phyloP scores from a whole-genome alignment of 176 grass and related monocot species.

The Pontederia paniculata region DNA sequence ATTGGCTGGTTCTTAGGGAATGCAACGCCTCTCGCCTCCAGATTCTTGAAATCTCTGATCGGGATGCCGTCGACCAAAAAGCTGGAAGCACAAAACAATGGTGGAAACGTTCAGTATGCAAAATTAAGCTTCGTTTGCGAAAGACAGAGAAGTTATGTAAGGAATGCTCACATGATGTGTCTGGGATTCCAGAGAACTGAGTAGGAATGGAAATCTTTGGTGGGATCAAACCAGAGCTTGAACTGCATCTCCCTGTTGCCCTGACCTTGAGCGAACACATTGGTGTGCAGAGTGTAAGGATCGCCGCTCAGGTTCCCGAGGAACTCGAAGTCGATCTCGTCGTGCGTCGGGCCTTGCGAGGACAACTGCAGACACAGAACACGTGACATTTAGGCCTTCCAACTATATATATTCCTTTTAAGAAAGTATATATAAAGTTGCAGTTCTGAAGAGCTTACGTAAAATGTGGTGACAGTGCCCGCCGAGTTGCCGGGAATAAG shows the following conservation, averaged over 20 bases:
- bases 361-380: constrained; percentile 28
- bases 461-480: neutral
- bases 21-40: constrained; percentile 35
- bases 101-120: too few species aligned
- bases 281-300: constrained; percentile 64
- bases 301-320: constrained; percentile 39
- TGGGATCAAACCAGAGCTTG: constrained; percentile 64
- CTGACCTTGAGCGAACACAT: constrained; percentile 63
- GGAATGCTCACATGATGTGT: constrained; percentile 38
- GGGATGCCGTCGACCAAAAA: constrained; percentile 34
- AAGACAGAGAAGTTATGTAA: neutral
- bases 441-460: neutral
- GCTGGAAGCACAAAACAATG: neutral
- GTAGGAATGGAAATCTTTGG: constrained; percentile 44
- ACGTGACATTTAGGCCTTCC: too few species aligned
- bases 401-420: too few species aligned
- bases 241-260: constrained; percentile 79
- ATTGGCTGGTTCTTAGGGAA: constrained; percentile 48
- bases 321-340: constrained; percentile 93
- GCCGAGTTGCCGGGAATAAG: neutral
- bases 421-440: too few species aligned
- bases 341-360: constrained; percentile 46
- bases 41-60: constrained; percentile 67
- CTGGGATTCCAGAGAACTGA: constrained; percentile 46
- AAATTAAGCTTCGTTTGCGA: too few species aligned